Evolutionary conservation across 2,329 filamentous ascomycete genomes (phyloP).

Genomic region (Sporothrix pallida): DNA sequence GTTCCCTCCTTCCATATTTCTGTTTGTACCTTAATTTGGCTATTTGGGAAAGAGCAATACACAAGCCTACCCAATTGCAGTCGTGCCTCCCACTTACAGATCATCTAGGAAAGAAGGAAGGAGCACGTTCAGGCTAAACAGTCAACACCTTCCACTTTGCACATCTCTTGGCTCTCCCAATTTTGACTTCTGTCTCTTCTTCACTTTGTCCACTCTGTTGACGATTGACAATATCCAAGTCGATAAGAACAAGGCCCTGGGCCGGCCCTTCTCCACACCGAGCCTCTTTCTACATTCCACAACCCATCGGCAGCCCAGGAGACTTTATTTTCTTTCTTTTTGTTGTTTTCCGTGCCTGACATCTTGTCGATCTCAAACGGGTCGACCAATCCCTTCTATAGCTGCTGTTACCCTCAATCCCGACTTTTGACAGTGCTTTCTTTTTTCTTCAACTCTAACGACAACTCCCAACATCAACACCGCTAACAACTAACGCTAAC

Average conservation of each 20-base stretch:
- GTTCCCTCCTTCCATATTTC: not conserved
- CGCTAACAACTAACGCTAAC: not conserved
- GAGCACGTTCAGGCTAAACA: conserved; percentile 14
- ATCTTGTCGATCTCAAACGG: too few species aligned
- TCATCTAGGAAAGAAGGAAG: conserved; percentile 12
- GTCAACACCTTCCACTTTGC: not conserved
- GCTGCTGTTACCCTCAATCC: not conserved
- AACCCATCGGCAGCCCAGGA: too few species aligned
- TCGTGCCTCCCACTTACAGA: not conserved
- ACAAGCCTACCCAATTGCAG: not conserved
- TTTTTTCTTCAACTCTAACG: not conserved
- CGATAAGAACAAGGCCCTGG: not conserved
- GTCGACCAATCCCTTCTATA: too few species aligned
- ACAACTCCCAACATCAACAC: not conserved
- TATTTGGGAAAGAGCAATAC: conserved; percentile 20
- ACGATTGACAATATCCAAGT: conserved; percentile 3
- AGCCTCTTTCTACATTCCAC: not conserved
- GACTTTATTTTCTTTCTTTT: too few species aligned
- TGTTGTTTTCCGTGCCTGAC: not conserved
- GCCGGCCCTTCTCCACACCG: not conserved
- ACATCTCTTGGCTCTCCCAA: not conserved
- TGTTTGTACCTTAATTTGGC: conserved; percentile 19
- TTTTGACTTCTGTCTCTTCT: too few species aligned
- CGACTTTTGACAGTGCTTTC: too few species aligned
- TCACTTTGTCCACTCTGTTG: too few species aligned